Evolutionary conservation across 768 basidiomycete species (phyloP), one percentile per base, ranked within the genome.

Genomic region (Mycena indigotica): DNA sequence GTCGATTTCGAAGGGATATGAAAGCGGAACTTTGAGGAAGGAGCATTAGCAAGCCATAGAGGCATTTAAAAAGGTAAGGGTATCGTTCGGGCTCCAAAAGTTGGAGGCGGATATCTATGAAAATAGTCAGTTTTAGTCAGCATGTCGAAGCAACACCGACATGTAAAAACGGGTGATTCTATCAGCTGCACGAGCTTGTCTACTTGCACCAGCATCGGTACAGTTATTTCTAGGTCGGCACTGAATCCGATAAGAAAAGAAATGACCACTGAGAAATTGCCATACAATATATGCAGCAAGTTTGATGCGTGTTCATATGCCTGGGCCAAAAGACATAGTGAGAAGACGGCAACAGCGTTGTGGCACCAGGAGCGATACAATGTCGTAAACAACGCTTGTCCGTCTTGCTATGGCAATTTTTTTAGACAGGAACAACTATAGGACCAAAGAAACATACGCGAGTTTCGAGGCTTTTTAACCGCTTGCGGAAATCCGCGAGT

Each of bases 251-350:
- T 48, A 10, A 23, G 25, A 38, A 21, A 28, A 49, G 24, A 13
- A 3, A 13, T 5, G 46, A 53, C 19, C 26, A 51, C 28, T 10
- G 46, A 52, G 25, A 21, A 29, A 23, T 16, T 23, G 21, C 68
- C 72, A 59, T 69, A 95, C 96, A 99, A 98, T 58, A 97, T 98
- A 60, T 93, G 88, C 17, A 99, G 79, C 3, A 99, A 81, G 70
- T 95, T 98, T 21, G 94, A 96, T 1, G 96, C 97, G 72, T 99
- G 97, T 70, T 99, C 97, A 65, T 99, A 99, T 2, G 97, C 96
- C 70, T 99, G 97, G 4, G 97, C 97, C 24, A 99, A 80, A 26
- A 99, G 80, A 71, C 97, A 99, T 5, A 99, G 80, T 1, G 97
- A 94, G 69, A 99, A 97, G 1, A 94, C 94, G 0, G 97, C 89